These are phyloP conservation scores for Aspergillus sp. DNA, from an alignment of 2,329 filamentous ascomycete species.

Conservation along the genomic window DNA sequence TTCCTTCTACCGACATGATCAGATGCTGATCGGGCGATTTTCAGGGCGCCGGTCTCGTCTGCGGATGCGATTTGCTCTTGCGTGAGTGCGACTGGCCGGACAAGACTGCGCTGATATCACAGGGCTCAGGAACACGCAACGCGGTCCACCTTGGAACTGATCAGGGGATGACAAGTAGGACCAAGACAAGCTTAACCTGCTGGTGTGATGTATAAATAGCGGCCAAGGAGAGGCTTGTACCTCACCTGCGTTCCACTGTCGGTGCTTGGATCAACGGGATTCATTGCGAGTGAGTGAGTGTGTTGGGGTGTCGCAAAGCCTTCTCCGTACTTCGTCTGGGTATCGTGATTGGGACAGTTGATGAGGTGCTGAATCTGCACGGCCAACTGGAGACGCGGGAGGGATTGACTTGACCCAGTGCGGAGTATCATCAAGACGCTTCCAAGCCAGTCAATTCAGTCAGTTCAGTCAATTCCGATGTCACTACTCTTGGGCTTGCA, in stretches of 20 bases:
- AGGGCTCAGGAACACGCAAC: slow-evolving; percentile 19
- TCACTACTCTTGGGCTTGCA: too few relatives aligned
- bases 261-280: not conserved
- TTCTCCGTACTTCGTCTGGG: not conserved
- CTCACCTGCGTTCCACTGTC: not conserved
- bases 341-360: not conserved
- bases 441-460: too few relatives aligned
- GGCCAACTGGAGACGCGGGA: too few relatives aligned
- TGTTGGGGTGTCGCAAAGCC: not conserved
- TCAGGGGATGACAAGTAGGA: slow-evolving; percentile 7
- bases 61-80: slow-evolving; percentile 2
- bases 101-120: slow-evolving; percentile 13
- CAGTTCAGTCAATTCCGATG: too few relatives aligned
- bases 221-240: not conserved
- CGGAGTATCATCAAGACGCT: too few relatives aligned
- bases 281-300: not conserved
- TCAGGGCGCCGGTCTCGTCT: slow-evolving; percentile 11
- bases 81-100: slow-evolving; percentile 2
- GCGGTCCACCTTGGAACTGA: slow-evolving; percentile 16
- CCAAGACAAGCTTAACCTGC: slow-evolving; percentile 15
- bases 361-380: not conserved
- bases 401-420: too few relatives aligned
- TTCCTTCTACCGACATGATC: slow-evolving; percentile 6
- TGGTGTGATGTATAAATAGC: slow-evolving; percentile 13
- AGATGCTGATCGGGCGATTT: slow-evolving; percentile 16